phyloP scores from a whole-genome alignment of 2,329 filamentous ascomycete species.

The Paraphoma sp. region DNA sequence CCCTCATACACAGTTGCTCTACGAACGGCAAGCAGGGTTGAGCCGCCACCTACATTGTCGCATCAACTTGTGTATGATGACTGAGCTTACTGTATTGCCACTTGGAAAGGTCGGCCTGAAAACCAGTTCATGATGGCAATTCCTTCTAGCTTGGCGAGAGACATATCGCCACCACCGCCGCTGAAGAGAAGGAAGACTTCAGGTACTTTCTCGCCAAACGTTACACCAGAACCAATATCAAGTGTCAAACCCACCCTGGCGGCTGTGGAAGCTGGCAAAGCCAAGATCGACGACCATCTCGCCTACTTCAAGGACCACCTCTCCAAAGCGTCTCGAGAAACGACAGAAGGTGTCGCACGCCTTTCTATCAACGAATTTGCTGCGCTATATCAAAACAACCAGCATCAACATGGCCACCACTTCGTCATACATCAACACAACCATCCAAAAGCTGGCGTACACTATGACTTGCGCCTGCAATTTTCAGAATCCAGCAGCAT shows the following conservation, averaged over 20 bases:
- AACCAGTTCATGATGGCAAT: slow-evolving; percentile 13
- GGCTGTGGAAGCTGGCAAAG: slow-evolving; percentile 60
- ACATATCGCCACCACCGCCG: slow-evolving; percentile 31
- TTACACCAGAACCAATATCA: neutral
- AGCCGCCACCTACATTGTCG: neutral
- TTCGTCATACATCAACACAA: slow-evolving; percentile 78
- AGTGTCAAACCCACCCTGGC: slow-evolving; percentile 37
- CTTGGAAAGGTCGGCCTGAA: neutral
- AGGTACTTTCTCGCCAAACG: neutral
- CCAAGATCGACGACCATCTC: slow-evolving; percentile 57
- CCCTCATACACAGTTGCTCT: no score
- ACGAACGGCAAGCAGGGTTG: no score
- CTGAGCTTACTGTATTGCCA: no score
- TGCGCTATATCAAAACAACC: slow-evolving; percentile 57
- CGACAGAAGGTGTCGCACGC: slow-evolving; percentile 29
- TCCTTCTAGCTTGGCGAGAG: slow-evolving; percentile 24
- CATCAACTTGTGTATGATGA: neutral
- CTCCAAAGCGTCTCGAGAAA: slow-evolving; percentile 31
- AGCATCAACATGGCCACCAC: slow-evolving; percentile 52
- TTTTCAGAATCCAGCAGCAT: slow-evolving; percentile 71
- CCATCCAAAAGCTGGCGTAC: slow-evolving; percentile 71
- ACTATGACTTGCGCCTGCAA: slow-evolving; percentile 74
- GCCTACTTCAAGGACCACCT: slow-evolving; percentile 56
- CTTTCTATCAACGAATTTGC: slow-evolving; percentile 53
- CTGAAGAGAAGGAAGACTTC: slow-evolving; percentile 21